Base-by-base conservation (phyloP, 441 rosid species). In the Erysimum pusillum region DNA sequence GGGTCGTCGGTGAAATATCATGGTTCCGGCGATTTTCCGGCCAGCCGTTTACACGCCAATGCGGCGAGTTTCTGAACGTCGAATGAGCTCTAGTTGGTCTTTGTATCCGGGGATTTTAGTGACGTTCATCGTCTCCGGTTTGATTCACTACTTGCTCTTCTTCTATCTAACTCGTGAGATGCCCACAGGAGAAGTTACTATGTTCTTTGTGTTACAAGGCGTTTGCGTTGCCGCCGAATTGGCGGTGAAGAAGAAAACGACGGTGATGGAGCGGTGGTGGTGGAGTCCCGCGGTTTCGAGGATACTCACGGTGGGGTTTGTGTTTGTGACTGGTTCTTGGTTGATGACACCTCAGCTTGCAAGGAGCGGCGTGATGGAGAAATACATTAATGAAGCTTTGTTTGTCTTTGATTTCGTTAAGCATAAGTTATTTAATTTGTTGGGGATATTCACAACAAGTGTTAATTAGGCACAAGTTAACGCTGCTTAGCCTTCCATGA, bases 121-220 rank as follows among this genome's bases (percentile, higher is more conserved):
- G 3, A 42, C 87, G 4, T 88, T 86, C 22, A 12, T 67, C 0
- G 89, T 81, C 5, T 88, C 87, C 0, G 90, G 84, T 11, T 3
- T 63, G 14, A 81, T 77, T 85, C 90, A 85, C 60, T 90, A 88
- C 58, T 22, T 82, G n/a, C 2, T 85, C 7, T 87, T 79, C 71
- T 76, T 58, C 56, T 74, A 76, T 31, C 1, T 83, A 14, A 79
- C 80, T 9, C 72, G 79, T 34, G 76, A 45, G 71, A 61, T 7
- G 39, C 87, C 91, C 4, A 85, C 84, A 10, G 60, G 91, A 75
- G 89, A 85, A 74, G 79, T 79, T 31, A 81, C 85, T 48, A 32
- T 67, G 76, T 84, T 85, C 71, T 87, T 87, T 28, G 41, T 81
- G 22, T 13, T 87, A 3, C 86, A 87, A 20, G 86, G 89, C 15